Percentiles rank a stretch among this genome's conserved stretches.
These are phyloP conservation scores for Debaryomyces robertsiae DNA, from an alignment of 1,139 yeast species.

Conservation along the genomic window DNA sequence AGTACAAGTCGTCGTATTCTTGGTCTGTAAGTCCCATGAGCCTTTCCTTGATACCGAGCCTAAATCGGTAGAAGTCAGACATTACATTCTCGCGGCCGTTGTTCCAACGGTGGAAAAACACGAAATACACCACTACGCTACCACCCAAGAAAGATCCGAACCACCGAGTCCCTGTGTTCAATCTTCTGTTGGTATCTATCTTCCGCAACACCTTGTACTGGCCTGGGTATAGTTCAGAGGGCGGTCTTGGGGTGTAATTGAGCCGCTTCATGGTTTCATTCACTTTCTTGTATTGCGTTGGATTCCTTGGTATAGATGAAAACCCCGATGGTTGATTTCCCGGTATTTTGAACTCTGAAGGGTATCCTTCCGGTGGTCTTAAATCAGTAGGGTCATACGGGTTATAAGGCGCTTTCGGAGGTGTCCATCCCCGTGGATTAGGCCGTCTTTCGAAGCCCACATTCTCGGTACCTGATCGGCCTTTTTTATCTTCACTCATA, in stretches of 20 bases:
- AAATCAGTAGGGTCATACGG: conserved; percentile 80
- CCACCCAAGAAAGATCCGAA: conserved; percentile 51
- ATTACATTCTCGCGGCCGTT: conserved; percentile 80
- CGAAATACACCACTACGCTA: conserved; percentile 55
- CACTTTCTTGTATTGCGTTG: conserved; percentile 69
- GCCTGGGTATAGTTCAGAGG: conserved; percentile 74
- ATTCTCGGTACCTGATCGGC: too few relatives aligned
- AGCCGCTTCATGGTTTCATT: conserved; percentile 72
- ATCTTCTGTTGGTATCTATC: conserved; percentile 55
- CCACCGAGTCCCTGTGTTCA: conserved; percentile 58
- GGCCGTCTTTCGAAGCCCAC: conserved; percentile 55
- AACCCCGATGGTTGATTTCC: conserved; percentile 56
- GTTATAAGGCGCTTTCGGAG: conserved; percentile 81
- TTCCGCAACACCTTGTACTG: conserved; percentile 72
- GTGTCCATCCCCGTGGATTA: conserved; percentile 81
- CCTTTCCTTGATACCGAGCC: conserved; percentile 57
- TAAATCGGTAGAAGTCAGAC: conserved; percentile 64
- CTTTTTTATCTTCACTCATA: conserved; percentile 5
- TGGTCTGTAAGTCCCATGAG: conserved; percentile 56
- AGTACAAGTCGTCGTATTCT: conserved; percentile 65
- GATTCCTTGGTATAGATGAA: conserved; percentile 64
- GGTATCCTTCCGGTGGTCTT: conserved; percentile 83
- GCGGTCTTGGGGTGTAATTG: conserved; percentile 80
- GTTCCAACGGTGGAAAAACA: conserved; percentile 82
- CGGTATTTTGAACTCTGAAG: conserved; percentile 71